These are phyloP conservation scores for Spizellomyces punctatus DNA, from an alignment of 192 early-diverging fungal genomes.

Conservation along the genomic window DNA sequence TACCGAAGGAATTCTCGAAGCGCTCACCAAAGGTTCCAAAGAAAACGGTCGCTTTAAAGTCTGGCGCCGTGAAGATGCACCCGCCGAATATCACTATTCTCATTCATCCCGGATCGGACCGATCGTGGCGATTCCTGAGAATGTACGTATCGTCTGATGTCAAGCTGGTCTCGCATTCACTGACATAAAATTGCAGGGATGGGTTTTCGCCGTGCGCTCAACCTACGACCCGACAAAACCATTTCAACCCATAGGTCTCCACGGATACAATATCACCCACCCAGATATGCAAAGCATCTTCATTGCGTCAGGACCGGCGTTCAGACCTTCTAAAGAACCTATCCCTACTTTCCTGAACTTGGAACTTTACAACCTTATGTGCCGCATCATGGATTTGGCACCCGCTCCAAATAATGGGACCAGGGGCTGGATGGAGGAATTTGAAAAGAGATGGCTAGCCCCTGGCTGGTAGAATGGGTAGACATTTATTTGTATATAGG, in stretches of 20 bases:
- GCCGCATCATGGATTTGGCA: constrained; percentile 54
- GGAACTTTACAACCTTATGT: constrained; percentile 72
- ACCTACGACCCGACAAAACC: constrained; percentile 16
- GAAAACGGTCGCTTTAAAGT: constrained; percentile 49
- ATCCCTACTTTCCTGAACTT: constrained; percentile 62
- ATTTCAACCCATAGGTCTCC: constrained; percentile 54
- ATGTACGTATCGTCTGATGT: constrained; percentile 45
- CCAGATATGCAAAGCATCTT: constrained; percentile 85
- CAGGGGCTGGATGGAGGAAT: constrained; percentile 12
- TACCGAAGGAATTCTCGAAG: too few species aligned
- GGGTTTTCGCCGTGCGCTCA: constrained; percentile 25
- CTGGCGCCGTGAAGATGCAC: constrained; percentile 73
- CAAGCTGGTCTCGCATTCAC: background rate
- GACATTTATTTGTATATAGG: too few species aligned
- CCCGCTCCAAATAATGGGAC: constrained; percentile 80
- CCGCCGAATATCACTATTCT: constrained; percentile 71
- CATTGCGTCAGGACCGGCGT: constrained; percentile 74
- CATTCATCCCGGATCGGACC: constrained; percentile 71
- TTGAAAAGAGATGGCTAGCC: background rate
- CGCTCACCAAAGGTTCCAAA: constrained; percentile 14
- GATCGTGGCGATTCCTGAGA: constrained; percentile 69
- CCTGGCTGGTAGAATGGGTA: too few species aligned
- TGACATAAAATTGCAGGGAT: constrained; percentile 20
- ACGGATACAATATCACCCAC: constrained; percentile 82
- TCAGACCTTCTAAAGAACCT: constrained; percentile 28